A percentile compares a stretch with the other conserved stretches of the same genome.
Conservation (phyloP, 371 early-diverging fungal species). For the Mucor racemosus region DNA sequence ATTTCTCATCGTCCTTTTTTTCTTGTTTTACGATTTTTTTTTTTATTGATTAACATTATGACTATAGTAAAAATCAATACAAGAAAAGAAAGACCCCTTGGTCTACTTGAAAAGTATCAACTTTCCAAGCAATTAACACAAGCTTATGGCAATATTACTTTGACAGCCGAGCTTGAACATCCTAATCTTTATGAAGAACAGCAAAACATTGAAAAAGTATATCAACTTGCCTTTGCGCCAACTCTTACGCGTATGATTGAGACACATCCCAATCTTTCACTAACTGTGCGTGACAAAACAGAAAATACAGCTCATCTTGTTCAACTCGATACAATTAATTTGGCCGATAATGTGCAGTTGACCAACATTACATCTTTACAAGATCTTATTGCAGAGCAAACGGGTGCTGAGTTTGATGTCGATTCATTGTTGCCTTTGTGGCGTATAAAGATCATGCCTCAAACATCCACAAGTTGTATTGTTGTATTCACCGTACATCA, state of each 20-base stretch:
- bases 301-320: conserved; percentile 30
- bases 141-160: conserved; percentile 39
- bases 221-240: conserved; percentile 25
- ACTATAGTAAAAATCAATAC: conserved; percentile 2
- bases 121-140: conserved; percentile 33
- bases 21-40: background rate
- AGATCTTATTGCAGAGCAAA: conserved; percentile 13
- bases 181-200: conserved; percentile 21
- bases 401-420: conserved; percentile 31
- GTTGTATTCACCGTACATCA: conserved; percentile 34
- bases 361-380: background rate
- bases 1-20: background rate
- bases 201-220: conserved; percentile 18
- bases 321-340: conserved; percentile 27
- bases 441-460: conserved; percentile 31
- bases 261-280: conserved; percentile 30
- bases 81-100: conserved; percentile 26
- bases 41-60: background rate
- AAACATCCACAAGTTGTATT: conserved; percentile 14
- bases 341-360: conserved; percentile 20
- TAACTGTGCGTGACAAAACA: conserved; percentile 24
- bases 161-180: conserved; percentile 22
- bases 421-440: conserved; percentile 36
- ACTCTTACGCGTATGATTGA: conserved; percentile 31
- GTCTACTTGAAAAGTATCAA: conserved; percentile 49